Conservation (phyloP, 495 filamentous ascomycete species). For the Hypoxylon cercidicola region DNA sequence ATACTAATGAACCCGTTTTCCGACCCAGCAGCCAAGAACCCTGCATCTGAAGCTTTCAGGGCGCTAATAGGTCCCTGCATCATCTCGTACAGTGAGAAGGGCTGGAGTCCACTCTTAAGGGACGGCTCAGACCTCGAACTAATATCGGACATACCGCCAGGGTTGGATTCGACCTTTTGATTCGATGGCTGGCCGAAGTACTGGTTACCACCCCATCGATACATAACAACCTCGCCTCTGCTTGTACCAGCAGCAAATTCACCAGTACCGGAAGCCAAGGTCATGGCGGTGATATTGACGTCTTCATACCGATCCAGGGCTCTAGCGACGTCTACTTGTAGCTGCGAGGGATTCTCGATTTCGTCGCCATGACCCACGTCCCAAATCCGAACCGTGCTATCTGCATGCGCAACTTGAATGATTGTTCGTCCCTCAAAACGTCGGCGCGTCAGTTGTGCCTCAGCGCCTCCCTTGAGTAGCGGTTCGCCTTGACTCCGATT, state of each 20-base stretch:
- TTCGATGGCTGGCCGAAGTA: slow-evolving; percentile 66
- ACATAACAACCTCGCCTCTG: slow-evolving; percentile 85
- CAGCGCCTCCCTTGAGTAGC: slow-evolving; percentile 79
- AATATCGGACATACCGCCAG: slow-evolving; percentile 76
- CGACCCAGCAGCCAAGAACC: slow-evolving; percentile 88
- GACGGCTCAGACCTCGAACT: slow-evolving; percentile 78
- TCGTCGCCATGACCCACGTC: slow-evolving; percentile 91
- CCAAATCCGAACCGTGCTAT: slow-evolving; percentile 89
- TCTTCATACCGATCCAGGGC: slow-evolving; percentile 85
- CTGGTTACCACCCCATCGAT: slow-evolving; percentile 84
- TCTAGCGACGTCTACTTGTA: slow-evolving; percentile 86
- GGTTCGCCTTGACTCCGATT: slow-evolving; percentile 75
- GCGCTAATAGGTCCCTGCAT: slow-evolving; percentile 80
- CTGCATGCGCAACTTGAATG: slow-evolving; percentile 82
- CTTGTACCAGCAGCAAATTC: slow-evolving; percentile 86
- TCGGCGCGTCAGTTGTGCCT: slow-evolving; percentile 71
- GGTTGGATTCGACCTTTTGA: slow-evolving; percentile 54
- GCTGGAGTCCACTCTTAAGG: slow-evolving; percentile 83
- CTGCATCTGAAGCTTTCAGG: slow-evolving; percentile 85
- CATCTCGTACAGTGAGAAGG: slow-evolving; percentile 82
- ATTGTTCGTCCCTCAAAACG: slow-evolving; percentile 84
- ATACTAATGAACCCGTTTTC: slow-evolving; percentile 81
- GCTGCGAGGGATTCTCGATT: slow-evolving; percentile 82
- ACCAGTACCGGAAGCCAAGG: slow-evolving; percentile 77
- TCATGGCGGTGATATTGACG: slow-evolving; percentile 77